phyloP scores from a whole-genome alignment of 257 asterid species.

The Solanum tacnaense region DNA sequence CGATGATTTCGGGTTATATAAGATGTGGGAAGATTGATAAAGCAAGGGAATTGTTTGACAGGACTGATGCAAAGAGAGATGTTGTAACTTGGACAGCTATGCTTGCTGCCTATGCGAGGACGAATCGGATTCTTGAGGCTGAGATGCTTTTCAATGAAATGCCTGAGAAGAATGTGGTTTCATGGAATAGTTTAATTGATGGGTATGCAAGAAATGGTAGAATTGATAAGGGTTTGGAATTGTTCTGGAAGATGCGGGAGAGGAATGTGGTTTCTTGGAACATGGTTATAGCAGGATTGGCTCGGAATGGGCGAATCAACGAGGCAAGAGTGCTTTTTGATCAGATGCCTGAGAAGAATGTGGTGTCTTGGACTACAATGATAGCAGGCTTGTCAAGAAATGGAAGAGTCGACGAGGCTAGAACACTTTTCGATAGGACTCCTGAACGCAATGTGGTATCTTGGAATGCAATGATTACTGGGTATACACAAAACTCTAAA shows the following conservation, averaged over 20 bases:
- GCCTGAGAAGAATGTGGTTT: slow-evolving; percentile 40
- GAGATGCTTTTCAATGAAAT: slow-evolving; percentile 43
- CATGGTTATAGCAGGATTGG: slow-evolving; percentile 42
- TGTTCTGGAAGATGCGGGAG: slow-evolving; percentile 45
- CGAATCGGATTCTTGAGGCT: slow-evolving; percentile 22
- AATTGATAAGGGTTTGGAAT: slow-evolving; percentile 29
- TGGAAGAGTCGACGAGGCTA: slow-evolving; percentile 41
- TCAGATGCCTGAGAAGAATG: slow-evolving; percentile 37
- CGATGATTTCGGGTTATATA: slow-evolving; percentile 49
- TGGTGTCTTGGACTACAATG: slow-evolving; percentile 51
- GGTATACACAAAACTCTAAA: slow-evolving; percentile 29
- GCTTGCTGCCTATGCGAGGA: slow-evolving; percentile 40
- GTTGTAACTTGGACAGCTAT: slow-evolving; percentile 54
- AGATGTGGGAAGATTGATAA: slow-evolving; percentile 34
- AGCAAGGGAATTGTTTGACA: slow-evolving; percentile 41
- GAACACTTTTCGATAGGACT: slow-evolving; percentile 35
- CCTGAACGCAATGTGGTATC: slow-evolving; percentile 48
- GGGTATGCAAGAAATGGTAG: slow-evolving; percentile 30
- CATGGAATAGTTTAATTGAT: slow-evolving; percentile 57
- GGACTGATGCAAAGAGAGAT: slow-evolving; percentile 41
- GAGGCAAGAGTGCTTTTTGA: slow-evolving; percentile 36
- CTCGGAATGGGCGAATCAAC: slow-evolving; percentile 31
- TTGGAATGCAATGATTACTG: slow-evolving; percentile 60
- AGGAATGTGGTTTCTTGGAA: slow-evolving; percentile 55
- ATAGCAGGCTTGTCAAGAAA: slow-evolving; percentile 35